Conservation (phyloP, 202 grass and related monocot genomes). For the Dendrocalamus latiflorus region DNA sequence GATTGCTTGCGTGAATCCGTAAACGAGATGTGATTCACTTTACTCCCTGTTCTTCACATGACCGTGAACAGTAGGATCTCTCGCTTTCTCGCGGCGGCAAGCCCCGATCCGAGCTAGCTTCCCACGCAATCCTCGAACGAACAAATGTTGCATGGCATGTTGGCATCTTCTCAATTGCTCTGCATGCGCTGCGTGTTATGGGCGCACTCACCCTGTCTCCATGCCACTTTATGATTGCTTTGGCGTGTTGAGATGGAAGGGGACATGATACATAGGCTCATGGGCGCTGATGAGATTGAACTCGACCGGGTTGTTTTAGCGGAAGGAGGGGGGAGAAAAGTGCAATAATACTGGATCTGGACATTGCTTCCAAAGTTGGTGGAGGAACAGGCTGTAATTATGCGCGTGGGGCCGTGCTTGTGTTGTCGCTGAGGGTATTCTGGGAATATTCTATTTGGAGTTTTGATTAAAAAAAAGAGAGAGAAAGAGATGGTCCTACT, state of each 20-base stretch:
- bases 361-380: conserved; percentile 37
- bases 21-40: background rate
- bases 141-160: background rate
- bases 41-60: background rate
- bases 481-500: no score
- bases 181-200: background rate
- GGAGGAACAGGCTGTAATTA: conserved; percentile 23
- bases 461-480: no score
- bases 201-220: background rate
- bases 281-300: conserved; percentile 28
- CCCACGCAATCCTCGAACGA: conserved; percentile 9
- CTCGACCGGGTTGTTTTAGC: no score
- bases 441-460: no score
- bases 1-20: background rate
- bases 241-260: conserved; percentile 37
- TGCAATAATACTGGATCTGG: conserved; percentile 30
- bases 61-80: conserved; percentile 15
- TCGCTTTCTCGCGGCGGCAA: conserved; percentile 28
- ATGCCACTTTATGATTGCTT: background rate
- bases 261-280: background rate
- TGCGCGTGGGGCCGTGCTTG: background rate
- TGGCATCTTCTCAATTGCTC: background rate
- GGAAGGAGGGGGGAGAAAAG: no score
- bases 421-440: no score
- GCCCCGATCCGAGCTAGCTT: conserved; percentile 25